Conservation (phyloP, 192 early-diverging fungal genomes). For the Cladochytrium replicatum region DNA sequence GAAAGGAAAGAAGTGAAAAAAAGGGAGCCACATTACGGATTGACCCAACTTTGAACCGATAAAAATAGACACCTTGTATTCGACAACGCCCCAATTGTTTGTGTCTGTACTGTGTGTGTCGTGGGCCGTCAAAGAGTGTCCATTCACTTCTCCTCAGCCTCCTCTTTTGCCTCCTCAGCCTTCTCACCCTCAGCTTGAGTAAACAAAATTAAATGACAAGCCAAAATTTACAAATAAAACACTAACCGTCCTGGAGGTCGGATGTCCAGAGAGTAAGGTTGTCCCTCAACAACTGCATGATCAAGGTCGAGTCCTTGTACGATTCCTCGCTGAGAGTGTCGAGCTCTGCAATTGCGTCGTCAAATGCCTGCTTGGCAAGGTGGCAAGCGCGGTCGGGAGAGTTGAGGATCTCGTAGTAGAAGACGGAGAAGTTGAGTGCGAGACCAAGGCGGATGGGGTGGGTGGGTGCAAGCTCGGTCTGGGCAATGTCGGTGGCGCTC, state of each 20-base stretch:
- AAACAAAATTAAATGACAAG: conserved; percentile 8
- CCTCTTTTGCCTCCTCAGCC: conserved; percentile 44
- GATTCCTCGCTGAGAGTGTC: conserved; percentile 98
- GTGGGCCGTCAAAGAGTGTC: too few species aligned
- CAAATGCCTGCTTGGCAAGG: conserved; percentile 94
- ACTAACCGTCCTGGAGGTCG: conserved; percentile 81
- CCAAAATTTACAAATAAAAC: conserved; percentile 1
- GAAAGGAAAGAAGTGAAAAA: too few species aligned
- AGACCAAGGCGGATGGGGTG: conserved; percentile 98
- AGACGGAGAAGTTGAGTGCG: conserved; percentile 97
- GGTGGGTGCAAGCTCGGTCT: conserved; percentile 87
- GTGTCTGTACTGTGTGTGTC: too few species aligned
- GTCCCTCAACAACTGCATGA: conserved; percentile 98
- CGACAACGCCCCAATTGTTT: too few species aligned
- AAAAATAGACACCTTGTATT: too few species aligned
- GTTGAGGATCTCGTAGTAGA: conserved; percentile 99
- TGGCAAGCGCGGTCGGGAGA: conserved; percentile 95
- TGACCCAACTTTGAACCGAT: too few species aligned
- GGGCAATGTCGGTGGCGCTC: conserved; percentile 88
- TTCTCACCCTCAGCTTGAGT: conserved; percentile 37
- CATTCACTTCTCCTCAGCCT: conserved; percentile 37
- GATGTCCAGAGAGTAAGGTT: conserved; percentile 99
- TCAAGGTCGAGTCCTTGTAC: conserved; percentile 98
- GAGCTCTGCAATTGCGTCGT: conserved; percentile 98
- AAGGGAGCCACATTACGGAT: too few species aligned